Base-by-base conservation (phyloP, 2,329 filamentous ascomycete genomes). In the Orbilia blumenaviensis region DNA sequence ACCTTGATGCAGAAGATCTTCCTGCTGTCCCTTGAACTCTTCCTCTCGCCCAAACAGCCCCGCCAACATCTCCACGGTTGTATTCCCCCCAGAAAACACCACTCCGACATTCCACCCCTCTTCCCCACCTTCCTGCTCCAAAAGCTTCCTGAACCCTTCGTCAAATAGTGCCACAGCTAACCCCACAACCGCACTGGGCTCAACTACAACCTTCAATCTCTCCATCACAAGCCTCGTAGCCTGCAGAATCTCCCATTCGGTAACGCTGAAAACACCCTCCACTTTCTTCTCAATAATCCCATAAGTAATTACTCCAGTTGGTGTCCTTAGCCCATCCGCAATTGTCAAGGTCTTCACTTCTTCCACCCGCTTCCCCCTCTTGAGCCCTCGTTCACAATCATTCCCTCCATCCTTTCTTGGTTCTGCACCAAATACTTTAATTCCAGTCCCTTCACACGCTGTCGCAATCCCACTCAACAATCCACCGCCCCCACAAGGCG, bases 121-220 rank as follows among this genome's bases (percentile, higher is more conserved):
- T 62, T 88, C 86, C 0, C 92, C 91, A 74, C 81, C 82, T 84
- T 92, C 89, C 8, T 14, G 29, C 32, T 73, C 66, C 44, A 94
- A 91, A 83, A 90, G 83, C 10, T 81, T 82, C 71, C 92, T 85
- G 78, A 97, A 97, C 2, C 93, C 92, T 83, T 96, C 92, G 82
- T 97, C 91, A 78, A 89, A 97, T 79, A 98, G 84, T 62, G 89
- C 90, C 6, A 92, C 91, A 0, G 94, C 95, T 74, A 98, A 82
- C 0, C 89, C 88, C n/a, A 97, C 94, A 1, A 90, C 93, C 0
- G 91, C 89, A 83, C 91, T 94, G 21, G 94, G 94, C 86, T 98
- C 94, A 10, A 97, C 89, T 21, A 97, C 89, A 52, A 96, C 84
- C 88, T 98, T 97, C 86, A 95, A 89, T 71, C 94, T 85, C 87